Evolutionary conservation across 2,329 filamentous ascomycete species (phyloP), one percentile per base, ranked within the genome.

Genomic region (Pestalotiopsis sp.): DNA sequence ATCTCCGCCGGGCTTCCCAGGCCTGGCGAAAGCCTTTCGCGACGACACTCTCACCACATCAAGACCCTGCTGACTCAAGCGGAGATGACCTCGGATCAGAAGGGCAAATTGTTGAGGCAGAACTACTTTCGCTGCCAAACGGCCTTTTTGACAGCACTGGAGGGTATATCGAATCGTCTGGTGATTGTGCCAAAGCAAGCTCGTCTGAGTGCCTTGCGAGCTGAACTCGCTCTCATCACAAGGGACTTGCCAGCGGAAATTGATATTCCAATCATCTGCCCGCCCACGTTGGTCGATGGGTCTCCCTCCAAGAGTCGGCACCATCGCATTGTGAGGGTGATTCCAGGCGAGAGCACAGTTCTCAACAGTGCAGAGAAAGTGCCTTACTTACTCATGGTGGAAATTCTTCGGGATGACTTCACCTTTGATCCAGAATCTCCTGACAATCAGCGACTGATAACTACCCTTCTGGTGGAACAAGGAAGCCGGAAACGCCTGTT

Each of bases 281-380:
- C 93, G 17, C 91, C 92, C 0, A 90, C 89, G 0, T 80, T 95
- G 62, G 86, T 91, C 11, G 87, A 93, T 78, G 92, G 93, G 24
- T 86, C 88, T n/a, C 88, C 92, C 2, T 88, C 91, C 30, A 90
- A 89, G 75, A 94, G 92, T 75, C 88, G 88, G 66, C 93, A 96
- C 77, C 93, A 96, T 75, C 89, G 93, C 44, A 94, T 96, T 68
- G 92, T 96, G 59, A 88, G 93, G 48, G 84, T 96, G 63, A 96
- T 94, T 74, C 93, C 93, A 6, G 92, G 92, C 1, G 93, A 96
- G 78, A 91, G 93, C 5, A 95, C 93, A 0, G 93, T 94, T 66
- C 81, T 96, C 64, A 96, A 96, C 78, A 96, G 93, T 76, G 93
- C 93, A 4, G 92, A 96, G 77, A 92, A 94, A 76, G 93, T 96